Conservation (phyloP, 306 rosid genomes). For the Comarum palustre region DNA sequence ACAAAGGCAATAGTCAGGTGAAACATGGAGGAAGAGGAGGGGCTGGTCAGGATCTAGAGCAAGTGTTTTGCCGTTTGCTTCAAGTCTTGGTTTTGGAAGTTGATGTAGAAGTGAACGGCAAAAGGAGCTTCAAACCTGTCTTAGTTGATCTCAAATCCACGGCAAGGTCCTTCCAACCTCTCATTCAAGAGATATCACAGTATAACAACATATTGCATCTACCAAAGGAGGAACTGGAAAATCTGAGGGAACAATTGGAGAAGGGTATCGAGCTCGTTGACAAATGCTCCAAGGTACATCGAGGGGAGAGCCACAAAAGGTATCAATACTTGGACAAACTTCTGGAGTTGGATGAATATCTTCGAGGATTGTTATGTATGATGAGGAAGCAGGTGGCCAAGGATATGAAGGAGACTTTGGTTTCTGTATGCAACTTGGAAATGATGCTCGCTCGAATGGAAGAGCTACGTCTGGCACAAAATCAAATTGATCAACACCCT, state of each 20-base stretch:
- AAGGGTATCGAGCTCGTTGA: neutral
- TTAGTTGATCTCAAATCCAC: neutral
- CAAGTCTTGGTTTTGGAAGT: neutral
- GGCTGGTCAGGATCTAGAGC: neutral
- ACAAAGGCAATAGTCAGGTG: no score
- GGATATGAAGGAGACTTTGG: neutral
- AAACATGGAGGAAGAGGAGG: neutral
- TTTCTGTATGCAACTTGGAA: neutral
- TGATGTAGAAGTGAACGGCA: neutral
- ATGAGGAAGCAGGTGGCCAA: neutral
- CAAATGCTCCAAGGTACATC: neutral
- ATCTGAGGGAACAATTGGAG: neutral
- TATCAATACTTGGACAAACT: neutral
- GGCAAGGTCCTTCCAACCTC: neutral
- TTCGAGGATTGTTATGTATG: neutral
- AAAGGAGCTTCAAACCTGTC: neutral
- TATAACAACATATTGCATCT: neutral
- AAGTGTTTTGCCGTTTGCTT: neutral
- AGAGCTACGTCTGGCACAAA: neutral
- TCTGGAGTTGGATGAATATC: neutral
- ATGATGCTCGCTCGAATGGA: neutral
- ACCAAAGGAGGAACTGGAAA: neutral
- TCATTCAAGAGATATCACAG: neutral
- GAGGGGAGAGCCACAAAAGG: neutral
- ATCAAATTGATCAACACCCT: neutral